A percentile compares a stretch with the other conserved stretches of the same genome.
Conservation (phyloP, 345 rosid genomes). For the Linum trigynum region DNA sequence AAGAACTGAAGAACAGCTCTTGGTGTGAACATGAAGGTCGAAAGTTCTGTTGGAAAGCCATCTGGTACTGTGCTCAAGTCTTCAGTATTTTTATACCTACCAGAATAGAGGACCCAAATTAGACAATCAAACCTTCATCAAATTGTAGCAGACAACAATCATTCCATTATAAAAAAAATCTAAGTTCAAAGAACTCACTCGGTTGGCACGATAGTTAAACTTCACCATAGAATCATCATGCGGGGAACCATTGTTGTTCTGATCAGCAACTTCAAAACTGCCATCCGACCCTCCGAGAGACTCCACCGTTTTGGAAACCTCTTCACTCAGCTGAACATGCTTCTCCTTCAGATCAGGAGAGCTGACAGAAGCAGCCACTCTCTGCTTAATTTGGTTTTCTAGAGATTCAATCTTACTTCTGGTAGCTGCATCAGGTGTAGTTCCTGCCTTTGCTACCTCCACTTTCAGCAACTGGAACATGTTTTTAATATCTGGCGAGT, state of each 20-base stretch:
- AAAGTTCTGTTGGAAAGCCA: too few species aligned
- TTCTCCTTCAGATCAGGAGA: slow-evolving; percentile 45
- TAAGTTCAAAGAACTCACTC: slow-evolving; percentile 24
- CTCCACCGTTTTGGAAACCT: slow-evolving; percentile 27
- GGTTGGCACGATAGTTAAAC: slow-evolving; percentile 39
- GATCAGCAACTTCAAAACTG: slow-evolving; percentile 19
- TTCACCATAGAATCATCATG: slow-evolving; percentile 33
- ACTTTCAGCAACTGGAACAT: slow-evolving; percentile 53
- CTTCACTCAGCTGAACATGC: slow-evolving; percentile 42
- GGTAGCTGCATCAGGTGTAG: slow-evolving; percentile 31
- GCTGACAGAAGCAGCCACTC: slow-evolving; percentile 42
- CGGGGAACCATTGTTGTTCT: slow-evolving; percentile 11
- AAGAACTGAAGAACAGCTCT: too few species aligned
- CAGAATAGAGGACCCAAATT: too few species aligned
- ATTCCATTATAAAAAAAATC: too few species aligned
- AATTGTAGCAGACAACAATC: too few species aligned
- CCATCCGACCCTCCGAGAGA: slow-evolving; percentile 31
- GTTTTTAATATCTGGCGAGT: slow-evolving; percentile 50
- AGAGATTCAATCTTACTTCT: slow-evolving; percentile 46
- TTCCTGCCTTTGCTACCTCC: slow-evolving; percentile 51
- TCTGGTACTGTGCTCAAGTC: too few species aligned
- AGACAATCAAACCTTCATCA: too few species aligned
- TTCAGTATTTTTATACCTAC: too few species aligned
- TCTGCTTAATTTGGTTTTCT: slow-evolving; percentile 50
- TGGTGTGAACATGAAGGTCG: too few species aligned